phyloP scores from a whole-genome alignment of 2,329 filamentous ascomycete species.

The Pyrenochaeta sp. region DNA sequence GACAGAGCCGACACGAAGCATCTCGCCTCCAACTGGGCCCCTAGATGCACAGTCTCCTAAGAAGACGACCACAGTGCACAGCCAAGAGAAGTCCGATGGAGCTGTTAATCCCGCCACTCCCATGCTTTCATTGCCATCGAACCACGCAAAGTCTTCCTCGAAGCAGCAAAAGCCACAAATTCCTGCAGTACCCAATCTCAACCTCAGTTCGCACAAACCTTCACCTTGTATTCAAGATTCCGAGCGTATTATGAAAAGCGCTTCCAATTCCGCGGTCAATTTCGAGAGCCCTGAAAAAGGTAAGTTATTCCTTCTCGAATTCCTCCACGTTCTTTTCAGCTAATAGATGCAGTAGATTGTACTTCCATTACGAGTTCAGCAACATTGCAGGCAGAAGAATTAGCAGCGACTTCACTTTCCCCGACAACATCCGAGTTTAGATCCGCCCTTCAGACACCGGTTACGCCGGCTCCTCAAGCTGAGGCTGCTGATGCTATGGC shows the following conservation, averaged over 20 bases:
- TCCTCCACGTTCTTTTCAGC: not conserved
- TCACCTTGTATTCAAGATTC: not conserved
- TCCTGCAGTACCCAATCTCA: slow-evolving; percentile 1
- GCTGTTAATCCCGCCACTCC: not conserved
- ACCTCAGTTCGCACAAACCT: slow-evolving; percentile 1
- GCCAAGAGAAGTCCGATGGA: too few species aligned
- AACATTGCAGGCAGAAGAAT: slow-evolving; percentile 8
- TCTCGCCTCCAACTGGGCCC: slow-evolving; percentile 1
- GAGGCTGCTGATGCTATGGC: not conserved
- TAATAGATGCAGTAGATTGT: not conserved
- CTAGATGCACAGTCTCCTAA: slow-evolving; percentile 15
- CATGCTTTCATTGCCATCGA: not conserved
- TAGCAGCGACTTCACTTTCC: not conserved
- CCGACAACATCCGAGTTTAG: slow-evolving; percentile 3
- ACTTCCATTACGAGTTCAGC: slow-evolving; percentile 8
- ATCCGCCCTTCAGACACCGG: slow-evolving; percentile 7
- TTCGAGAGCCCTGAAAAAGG: too few species aligned
- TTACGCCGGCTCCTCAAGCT: not conserved
- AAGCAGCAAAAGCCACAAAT: slow-evolving; percentile 11
- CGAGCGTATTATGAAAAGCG: too few species aligned
- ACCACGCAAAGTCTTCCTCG: slow-evolving; percentile 1
- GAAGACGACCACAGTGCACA: too few species aligned
- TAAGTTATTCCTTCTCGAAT: slow-evolving; percentile 2
- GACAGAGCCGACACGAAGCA: not conserved
- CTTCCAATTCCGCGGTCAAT: too few species aligned